Evolutionary conservation across 495 filamentous ascomycete species (phyloP), one percentile per base, ranked within the genome.

Genomic region (Paragyromitra xinjiangensis): DNA sequence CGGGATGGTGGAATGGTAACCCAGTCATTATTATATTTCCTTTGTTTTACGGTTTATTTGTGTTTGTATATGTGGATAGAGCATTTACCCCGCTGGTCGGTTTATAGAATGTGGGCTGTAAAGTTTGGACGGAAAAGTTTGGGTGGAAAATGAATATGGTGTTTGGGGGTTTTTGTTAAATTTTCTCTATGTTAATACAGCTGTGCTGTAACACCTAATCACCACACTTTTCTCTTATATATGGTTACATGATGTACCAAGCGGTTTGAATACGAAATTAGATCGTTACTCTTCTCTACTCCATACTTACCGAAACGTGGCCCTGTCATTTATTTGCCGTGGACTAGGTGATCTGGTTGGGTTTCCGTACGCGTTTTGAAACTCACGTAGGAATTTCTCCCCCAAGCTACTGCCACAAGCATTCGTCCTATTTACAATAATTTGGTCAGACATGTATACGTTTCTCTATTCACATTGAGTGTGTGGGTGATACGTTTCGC

Each of bases 1-100:
- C 0, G 69, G 69, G 34, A 77, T 76, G 68, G 73, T 76, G 11
- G 73, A 76, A 39, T 76, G 73, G 73, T 76, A 48, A 51, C 62
- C 26, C 42, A 26, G 51, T 71, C 66, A 11, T 61, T 72, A n/a
- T 11, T 24, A 22, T 63, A 42, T 73, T 42, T 39, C n/a, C 45
- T 72, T 56, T 64, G 59, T 64, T 39, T 53, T 45, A 29, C 16
- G 34, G 39, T 51, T 62, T 26, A 58, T 72, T 59, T 77, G 61
- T 58, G 24, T 50, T 73, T 26, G 50, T 22, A 53, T 37, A 59
- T 16, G 24, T 40, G 37, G 40, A 56, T 42, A 55, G 64, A 71
- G 16, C 48, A 39, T 67, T 56, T 64, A 58, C 67, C 73, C 66
- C 55, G 58, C 64, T 44, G 67, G 58, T 58, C 51, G 19, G 29